Percentiles rank a stretch among this genome's conserved stretches.
Conservation (phyloP, 257 asterid species). For the Ophiorrhiza pumila region DNA sequence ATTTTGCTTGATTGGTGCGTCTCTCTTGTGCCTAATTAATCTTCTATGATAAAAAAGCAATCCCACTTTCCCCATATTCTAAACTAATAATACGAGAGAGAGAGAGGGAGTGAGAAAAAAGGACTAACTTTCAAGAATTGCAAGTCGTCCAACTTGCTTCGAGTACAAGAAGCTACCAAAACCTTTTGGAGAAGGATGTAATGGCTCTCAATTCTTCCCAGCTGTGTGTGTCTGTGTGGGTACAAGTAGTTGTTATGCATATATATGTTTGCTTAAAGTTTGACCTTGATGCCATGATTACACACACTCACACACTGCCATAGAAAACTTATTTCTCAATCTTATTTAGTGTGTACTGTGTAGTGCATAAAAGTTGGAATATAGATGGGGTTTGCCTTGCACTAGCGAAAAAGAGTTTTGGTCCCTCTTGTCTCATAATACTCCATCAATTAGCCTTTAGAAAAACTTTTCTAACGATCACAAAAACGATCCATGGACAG, state of each 20-base stretch:
- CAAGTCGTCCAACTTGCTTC: slow-evolving; percentile 49
- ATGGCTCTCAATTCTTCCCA: slow-evolving; percentile 29
- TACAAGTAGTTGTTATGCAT: slow-evolving; percentile 21
- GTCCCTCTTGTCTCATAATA: slow-evolving; percentile 50
- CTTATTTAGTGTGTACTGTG: slow-evolving; percentile 5
- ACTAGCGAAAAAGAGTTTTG: slow-evolving; percentile 50
- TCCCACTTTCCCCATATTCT: slow-evolving; percentile 34
- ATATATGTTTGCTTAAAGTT: slow-evolving; percentile 44
- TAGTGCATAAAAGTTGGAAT: slow-evolving; percentile 25
- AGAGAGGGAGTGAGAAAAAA: slow-evolving; percentile 4
- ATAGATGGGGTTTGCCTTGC: slow-evolving; percentile 51
- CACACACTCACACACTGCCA: slow-evolving; percentile 3
- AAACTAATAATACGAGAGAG: not conserved
- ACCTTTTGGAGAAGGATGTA: slow-evolving; percentile 26
- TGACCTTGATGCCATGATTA: slow-evolving; percentile 44
- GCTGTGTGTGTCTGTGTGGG: slow-evolving; percentile 33
- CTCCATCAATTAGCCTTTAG: slow-evolving; percentile 48
- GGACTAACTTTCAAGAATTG: slow-evolving; percentile 22
- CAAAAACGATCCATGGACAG: slow-evolving; percentile 32
- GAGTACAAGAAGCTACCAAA: slow-evolving; percentile 43
- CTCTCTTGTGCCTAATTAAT: slow-evolving; percentile 29
- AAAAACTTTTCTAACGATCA: slow-evolving; percentile 41
- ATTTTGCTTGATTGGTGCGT: slow-evolving; percentile 42
- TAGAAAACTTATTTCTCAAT: not conserved
- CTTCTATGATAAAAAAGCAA: slow-evolving; percentile 42